A percentile compares a stretch with the other conserved stretches of the same genome.
These are phyloP conservation scores for Polyporus tsugae DNA, from an alignment of 1,284 basidiomycete species.

Conservation along the genomic window DNA sequence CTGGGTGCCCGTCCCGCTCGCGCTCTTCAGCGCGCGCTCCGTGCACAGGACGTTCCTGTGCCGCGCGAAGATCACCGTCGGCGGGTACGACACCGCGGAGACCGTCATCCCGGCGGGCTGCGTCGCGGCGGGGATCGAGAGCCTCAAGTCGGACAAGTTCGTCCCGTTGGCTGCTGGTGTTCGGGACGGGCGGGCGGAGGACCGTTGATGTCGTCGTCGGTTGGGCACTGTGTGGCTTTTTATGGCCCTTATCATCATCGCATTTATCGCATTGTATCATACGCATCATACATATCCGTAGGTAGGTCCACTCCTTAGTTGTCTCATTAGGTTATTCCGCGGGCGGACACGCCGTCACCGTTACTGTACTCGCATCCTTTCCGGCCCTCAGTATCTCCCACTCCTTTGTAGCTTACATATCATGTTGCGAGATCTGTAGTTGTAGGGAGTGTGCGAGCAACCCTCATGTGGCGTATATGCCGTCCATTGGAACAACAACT, in stretches of 20 bases:
- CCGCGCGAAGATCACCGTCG: conserved; percentile 24
- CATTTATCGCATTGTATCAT: background rate
- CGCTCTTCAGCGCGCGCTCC: conserved; percentile 22
- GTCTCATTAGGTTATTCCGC: conserved; percentile 5
- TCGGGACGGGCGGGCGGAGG: background rate
- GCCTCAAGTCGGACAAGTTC: conserved; percentile 14
- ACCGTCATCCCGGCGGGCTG: conserved; percentile 20
- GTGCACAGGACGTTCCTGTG: conserved; percentile 29
- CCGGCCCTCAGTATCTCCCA: background rate
- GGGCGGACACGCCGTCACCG: background rate
- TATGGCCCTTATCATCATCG: background rate
- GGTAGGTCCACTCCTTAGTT: conserved; percentile 7
- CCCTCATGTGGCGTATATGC: background rate
- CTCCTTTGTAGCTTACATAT: conserved; percentile 3
- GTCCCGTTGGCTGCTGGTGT: background rate
- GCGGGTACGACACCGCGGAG: conserved; percentile 24
- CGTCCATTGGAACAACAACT: conserved; percentile 4
- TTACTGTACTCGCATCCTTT: background rate
- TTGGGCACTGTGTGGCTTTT: background rate
- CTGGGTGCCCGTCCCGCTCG: conserved; percentile 35
- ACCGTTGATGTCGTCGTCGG: background rate
- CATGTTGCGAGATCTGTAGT: background rate
- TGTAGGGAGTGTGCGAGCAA: background rate
- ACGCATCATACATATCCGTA: background rate
- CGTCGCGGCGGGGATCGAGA: conserved; percentile 24